Percentiles rank a stretch among this genome's conserved stretches.
Evolutionary conservation across 495 filamentous ascomycete species (phyloP).

Genomic region (Aspergillus funiculosus): DNA sequence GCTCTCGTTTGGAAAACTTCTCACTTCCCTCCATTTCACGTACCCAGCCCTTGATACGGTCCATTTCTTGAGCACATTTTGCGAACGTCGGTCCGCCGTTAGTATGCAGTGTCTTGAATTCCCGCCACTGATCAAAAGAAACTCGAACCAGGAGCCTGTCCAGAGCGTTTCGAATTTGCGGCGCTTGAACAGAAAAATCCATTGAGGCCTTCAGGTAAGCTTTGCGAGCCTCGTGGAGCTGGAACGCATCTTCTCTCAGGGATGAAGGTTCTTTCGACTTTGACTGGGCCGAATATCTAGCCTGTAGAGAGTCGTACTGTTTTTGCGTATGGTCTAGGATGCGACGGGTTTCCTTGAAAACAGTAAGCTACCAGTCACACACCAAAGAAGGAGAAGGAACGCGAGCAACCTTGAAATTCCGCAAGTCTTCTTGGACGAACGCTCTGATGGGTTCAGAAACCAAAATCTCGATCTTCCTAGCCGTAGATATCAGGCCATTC

Average conservation of each 20-base stretch:
- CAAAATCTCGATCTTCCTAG: constrained; percentile 66
- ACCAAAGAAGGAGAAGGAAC: background rate
- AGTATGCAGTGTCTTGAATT: constrained; percentile 65
- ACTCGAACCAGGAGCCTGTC: constrained; percentile 81
- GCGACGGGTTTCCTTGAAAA: constrained; percentile 64
- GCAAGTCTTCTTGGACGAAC: constrained; percentile 71
- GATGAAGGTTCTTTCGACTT: constrained; percentile 92
- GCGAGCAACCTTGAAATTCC: constrained; percentile 51
- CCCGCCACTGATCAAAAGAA: constrained; percentile 79
- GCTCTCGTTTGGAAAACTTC: constrained; percentile 67
- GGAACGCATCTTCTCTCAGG: constrained; percentile 89
- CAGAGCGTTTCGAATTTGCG: constrained; percentile 71
- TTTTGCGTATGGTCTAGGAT: constrained; percentile 75
- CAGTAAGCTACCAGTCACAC: constrained; percentile 24
- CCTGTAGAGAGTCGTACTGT: constrained; percentile 69
- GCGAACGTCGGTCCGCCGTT: constrained; percentile 50
- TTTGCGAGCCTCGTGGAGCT: constrained; percentile 89
- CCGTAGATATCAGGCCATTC: constrained; percentile 61
- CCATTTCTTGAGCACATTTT: constrained; percentile 71
- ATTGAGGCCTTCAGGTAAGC: constrained; percentile 85
- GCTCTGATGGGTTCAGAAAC: constrained; percentile 74
- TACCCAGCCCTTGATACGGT: constrained; percentile 84
- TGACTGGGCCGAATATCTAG: constrained; percentile 73
- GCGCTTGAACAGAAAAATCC: constrained; percentile 85
- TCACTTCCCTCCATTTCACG: constrained; percentile 87